Evolutionary conservation across 1,284 basidiomycete species (phyloP).

Genomic region (Porodaedalea pini): DNA sequence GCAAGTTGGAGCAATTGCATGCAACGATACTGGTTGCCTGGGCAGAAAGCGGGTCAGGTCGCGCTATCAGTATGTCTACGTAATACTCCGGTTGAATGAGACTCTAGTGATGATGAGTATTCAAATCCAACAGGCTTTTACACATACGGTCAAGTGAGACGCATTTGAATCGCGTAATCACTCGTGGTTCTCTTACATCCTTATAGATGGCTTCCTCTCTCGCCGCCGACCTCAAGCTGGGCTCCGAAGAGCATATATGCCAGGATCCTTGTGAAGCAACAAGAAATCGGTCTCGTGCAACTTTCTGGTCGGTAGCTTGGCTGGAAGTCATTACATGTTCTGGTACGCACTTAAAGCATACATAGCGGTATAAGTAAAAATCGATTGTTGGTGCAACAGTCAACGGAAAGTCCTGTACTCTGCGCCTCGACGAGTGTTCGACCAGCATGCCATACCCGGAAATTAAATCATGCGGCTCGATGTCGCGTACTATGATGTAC

Average conservation of each 20-base stretch:
- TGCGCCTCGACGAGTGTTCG: constrained; percentile 9
- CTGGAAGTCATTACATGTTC: constrained; percentile 10
- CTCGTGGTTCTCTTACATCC: background rate
- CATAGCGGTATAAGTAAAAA: background rate
- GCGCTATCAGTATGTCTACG: constrained; percentile 3
- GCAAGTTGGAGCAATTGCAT: constrained; percentile 9
- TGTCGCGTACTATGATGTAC: constrained; percentile 11
- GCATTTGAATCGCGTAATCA: background rate
- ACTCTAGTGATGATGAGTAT: background rate
- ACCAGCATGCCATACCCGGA: constrained; percentile 13
- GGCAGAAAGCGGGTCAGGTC: constrained; percentile 13
- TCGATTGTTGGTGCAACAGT: background rate
- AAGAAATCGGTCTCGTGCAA: constrained; percentile 1
- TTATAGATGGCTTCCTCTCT: constrained; percentile 4
- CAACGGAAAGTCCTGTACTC: background rate
- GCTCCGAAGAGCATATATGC: constrained; percentile 10
- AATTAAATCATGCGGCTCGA: background rate
- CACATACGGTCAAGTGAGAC: constrained; percentile 12
- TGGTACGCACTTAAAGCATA: constrained; percentile 1
- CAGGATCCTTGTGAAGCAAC: background rate
- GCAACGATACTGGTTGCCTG: constrained; percentile 11
- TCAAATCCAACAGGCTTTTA: background rate
- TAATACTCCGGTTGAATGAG: background rate
- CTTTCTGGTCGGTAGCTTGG: constrained; percentile 17
- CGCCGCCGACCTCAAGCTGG: constrained; percentile 10